A percentile compares a stretch with the other conserved stretches of the same genome.
Conservation (phyloP, 352 stramenopile species). For the Globisporangium canariense region DNA sequence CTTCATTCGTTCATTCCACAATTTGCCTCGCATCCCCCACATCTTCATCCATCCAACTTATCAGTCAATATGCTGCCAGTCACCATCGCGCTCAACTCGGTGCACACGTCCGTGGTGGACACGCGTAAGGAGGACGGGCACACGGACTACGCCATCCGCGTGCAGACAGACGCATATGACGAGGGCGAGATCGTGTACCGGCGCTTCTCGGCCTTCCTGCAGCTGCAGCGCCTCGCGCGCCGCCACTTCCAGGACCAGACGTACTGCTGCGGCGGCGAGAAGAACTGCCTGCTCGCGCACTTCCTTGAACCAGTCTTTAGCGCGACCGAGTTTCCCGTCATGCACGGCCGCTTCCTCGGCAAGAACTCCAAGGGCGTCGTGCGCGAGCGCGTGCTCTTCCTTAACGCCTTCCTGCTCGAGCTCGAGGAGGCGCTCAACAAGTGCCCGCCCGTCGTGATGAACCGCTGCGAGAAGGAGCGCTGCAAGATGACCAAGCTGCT, state of each 20-base stretch:
- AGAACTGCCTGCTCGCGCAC: conserved; percentile 58
- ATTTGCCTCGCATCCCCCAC: conserved; percentile 13
- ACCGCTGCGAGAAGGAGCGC: conserved; percentile 72
- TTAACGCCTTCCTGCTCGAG: conserved; percentile 78
- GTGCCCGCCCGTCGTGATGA: conserved; percentile 67
- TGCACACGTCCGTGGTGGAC: conserved; percentile 65
- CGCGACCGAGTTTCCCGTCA: conserved; percentile 71
- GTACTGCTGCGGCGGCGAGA: conserved; percentile 64
- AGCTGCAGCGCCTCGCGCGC: conserved; percentile 71
- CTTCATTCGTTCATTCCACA: conserved; percentile 7
- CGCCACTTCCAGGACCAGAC: conserved; percentile 64
- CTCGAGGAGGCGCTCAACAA: conserved; percentile 77
- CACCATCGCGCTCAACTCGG: conserved; percentile 40
- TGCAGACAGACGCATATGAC: conserved; percentile 58
- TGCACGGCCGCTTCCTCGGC: conserved; percentile 64
- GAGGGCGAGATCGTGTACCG: conserved; percentile 72
- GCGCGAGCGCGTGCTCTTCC: conserved; percentile 68
- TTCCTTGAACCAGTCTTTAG: conserved; percentile 71
- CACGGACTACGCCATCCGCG: conserved; percentile 85
- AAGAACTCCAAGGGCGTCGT: conserved; percentile 84
- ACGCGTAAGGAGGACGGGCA: conserved; percentile 71
- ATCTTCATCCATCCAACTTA: background rate
- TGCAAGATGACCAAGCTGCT: conserved; percentile 84
- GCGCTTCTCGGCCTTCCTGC: conserved; percentile 82
- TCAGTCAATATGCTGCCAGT: conserved; percentile 29